These are phyloP conservation scores for Aspergillus pseudonomiae DNA, from an alignment of 2,329 filamentous ascomycete genomes.

Conservation along the genomic window DNA sequence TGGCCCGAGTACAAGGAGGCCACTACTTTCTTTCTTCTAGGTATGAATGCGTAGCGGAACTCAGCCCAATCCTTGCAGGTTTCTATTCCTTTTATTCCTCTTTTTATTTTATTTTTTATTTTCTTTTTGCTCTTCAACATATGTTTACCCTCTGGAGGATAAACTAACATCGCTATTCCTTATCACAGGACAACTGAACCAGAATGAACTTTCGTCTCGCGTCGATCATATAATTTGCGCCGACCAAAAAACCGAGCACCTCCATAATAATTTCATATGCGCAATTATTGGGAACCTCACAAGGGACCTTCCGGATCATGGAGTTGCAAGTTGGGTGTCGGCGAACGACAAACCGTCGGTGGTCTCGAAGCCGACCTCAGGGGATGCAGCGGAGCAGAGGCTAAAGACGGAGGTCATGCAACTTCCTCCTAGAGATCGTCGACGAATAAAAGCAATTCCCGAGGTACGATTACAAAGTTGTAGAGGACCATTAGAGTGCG, in stretches of 20 bases:
- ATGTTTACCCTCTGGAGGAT: neutral
- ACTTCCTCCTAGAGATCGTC: conserved; percentile 61
- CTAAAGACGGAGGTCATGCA: conserved; percentile 68
- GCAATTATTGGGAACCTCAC: conserved; percentile 62
- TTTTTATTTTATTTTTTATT: neutral
- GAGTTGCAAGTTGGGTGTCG: conserved; percentile 66
- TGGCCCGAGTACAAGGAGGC: conserved; percentile 65
- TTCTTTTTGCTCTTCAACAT: neutral
- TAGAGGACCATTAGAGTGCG: neutral
- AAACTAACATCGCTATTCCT: conserved; percentile 25
- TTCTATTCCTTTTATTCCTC: neutral
- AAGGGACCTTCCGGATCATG: conserved; percentile 63
- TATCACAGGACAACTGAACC: conserved; percentile 58
- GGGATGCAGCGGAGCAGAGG: conserved; percentile 64
- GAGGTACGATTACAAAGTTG: conserved; percentile 41
- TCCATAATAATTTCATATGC: conserved; percentile 65
- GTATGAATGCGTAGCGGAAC: conserved; percentile 38
- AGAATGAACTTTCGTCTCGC: conserved; percentile 61
- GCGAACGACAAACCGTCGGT: conserved; percentile 58
- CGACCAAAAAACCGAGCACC: conserved; percentile 56
- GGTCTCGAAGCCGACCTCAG: conserved; percentile 54
- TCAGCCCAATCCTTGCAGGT: neutral
- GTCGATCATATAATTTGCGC: conserved; percentile 59
- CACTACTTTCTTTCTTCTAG: conserved; percentile 60
- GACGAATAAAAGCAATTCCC: conserved; percentile 59